Percentiles rank a stretch among this genome's conserved stretches.
These are phyloP conservation scores for Ophiosphaerella herpotricha DNA, from an alignment of 2,329 filamentous ascomycete genomes.

Conservation along the genomic window DNA sequence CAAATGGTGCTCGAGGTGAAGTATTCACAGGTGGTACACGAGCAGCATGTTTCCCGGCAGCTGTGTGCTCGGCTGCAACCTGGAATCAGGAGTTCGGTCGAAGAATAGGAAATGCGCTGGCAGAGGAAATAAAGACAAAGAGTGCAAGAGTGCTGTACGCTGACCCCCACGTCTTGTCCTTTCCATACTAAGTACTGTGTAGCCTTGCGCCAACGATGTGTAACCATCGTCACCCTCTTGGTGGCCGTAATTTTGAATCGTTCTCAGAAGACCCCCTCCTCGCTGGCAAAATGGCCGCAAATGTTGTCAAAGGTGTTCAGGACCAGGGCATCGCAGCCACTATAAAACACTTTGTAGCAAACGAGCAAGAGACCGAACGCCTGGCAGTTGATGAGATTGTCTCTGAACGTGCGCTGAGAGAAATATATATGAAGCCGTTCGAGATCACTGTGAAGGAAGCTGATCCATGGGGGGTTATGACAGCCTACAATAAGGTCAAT, in stretches of 20 bases:
- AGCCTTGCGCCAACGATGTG: slow-evolving; percentile 75
- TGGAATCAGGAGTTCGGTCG: slow-evolving; percentile 68
- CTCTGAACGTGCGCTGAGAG: slow-evolving; percentile 62
- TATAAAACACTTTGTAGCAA: slow-evolving; percentile 75
- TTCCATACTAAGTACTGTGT: slow-evolving; percentile 4
- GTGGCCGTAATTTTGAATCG: slow-evolving; percentile 78
- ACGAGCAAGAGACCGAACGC: slow-evolving; percentile 73
- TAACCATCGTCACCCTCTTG: slow-evolving; percentile 78
- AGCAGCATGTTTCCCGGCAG: slow-evolving; percentile 77
- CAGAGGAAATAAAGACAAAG: slow-evolving; percentile 71
- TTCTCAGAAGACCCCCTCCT: slow-evolving; percentile 72
- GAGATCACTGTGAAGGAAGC: slow-evolving; percentile 73
- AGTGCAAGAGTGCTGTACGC: slow-evolving; percentile 68
- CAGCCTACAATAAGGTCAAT: slow-evolving; percentile 75
- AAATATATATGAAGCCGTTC: slow-evolving; percentile 63
- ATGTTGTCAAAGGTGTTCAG: slow-evolving; percentile 65
- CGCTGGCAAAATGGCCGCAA: slow-evolving; percentile 68
- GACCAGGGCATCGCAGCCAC: slow-evolving; percentile 68
- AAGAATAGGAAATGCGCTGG: slow-evolving; percentile 67
- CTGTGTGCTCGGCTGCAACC: slow-evolving; percentile 68
- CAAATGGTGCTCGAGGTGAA: slow-evolving; percentile 67
- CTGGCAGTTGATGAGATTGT: slow-evolving; percentile 55
- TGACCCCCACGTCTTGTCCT: background rate
- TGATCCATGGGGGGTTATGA: slow-evolving; percentile 72
- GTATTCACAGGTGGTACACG: slow-evolving; percentile 66